These are phyloP conservation scores for Stachybotrys echinatus DNA, from an alignment of 2,329 filamentous ascomycete genomes.

Conservation along the genomic window DNA sequence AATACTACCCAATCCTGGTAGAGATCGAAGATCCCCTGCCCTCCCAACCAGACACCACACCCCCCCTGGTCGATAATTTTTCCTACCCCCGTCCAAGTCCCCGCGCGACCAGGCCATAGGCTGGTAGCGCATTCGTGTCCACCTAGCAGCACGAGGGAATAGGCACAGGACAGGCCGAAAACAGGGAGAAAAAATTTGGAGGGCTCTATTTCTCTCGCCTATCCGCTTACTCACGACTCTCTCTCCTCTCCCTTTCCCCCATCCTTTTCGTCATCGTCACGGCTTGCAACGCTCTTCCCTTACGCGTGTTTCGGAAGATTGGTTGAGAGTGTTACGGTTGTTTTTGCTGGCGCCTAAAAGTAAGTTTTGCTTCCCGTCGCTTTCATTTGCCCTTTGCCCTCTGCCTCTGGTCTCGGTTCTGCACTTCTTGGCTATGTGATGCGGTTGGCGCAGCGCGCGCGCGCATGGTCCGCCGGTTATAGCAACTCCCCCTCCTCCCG, in stretches of 20 bases:
- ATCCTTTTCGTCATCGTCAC: constrained; percentile 32
- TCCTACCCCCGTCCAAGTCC: constrained; percentile 21
- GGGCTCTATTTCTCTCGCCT: constrained; percentile 23
- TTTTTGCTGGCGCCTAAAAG: constrained; percentile 50
- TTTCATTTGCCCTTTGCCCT: constrained; percentile 8
- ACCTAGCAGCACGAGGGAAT: constrained; percentile 9
- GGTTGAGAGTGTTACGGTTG: constrained; percentile 37
- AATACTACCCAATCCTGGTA: not conserved
- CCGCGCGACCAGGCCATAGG: constrained; percentile 16
- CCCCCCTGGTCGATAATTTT: constrained; percentile 23
- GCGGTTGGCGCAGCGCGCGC: constrained; percentile 1
- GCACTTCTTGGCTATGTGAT: constrained; percentile 8
- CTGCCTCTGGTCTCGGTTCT: constrained; percentile 12
- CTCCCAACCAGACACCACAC: constrained; percentile 6
- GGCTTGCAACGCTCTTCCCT: constrained; percentile 40
- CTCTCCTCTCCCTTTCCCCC: constrained; percentile 27
- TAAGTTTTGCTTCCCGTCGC: constrained; percentile 33
- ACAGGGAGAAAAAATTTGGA: constrained; percentile 28
- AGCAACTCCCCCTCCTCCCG: no score
- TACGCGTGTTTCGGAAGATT: constrained; percentile 39
- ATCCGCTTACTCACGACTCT: constrained; percentile 23
- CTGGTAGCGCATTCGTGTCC: constrained; percentile 13
- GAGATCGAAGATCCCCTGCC: not conserved
- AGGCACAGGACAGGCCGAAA: constrained; percentile 17
- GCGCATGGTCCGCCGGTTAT: not conserved